Evolutionary conservation across 495 filamentous ascomycete genomes (phyloP), one percentile per base, ranked within the genome.

Genomic region (Penicillium odoratum): DNA sequence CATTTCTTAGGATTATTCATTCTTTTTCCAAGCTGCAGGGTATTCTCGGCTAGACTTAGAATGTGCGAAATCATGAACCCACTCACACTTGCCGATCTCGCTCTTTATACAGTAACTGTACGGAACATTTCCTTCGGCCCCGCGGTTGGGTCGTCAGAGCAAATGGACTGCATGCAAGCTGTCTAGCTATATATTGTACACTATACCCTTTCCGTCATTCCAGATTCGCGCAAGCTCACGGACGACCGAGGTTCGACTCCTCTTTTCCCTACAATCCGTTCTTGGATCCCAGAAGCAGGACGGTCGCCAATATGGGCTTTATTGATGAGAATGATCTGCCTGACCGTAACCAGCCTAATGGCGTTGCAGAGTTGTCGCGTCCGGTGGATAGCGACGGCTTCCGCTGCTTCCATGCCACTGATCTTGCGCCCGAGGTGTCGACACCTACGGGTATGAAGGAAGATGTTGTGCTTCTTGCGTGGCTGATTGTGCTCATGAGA

Each of bases 381-480:
- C 51, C 34, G 25, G 40, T 33, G 48, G 40, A 48, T 51, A 21
- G 34, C 48, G 53, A 59, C 33, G 45, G 47, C 9, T 60, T 59
- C 40, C 55, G 46, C 33, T 53, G 56, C 5, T 70, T 70, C 34
- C 48, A 66, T 7, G 18, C 70, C 7, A 36, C 18, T 25, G 58
- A 48, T 2, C 60, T 75, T 50, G 49, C 55, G 15, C 51, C 67
- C 18, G 26, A 60, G 7, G 36, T 15, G 2, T 36, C 45, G 9
- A 59, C 51, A 31, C 50, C 55, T 15, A 73, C 69, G 5, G 62
- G 68, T 50, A 66, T 75, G 66, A 72, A 51, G 25, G 73, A 78
- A 21, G 73, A 77, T n/a, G 34, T 74, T 9, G 26, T 79, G 38
- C 64, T 80, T 1, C 36, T 75, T 15, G 70, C 78, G n/a, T 80